These are phyloP conservation scores for Candolleomyces efflorescens DNA, from an alignment of 768 basidiomycete species.

Conservation along the genomic window DNA sequence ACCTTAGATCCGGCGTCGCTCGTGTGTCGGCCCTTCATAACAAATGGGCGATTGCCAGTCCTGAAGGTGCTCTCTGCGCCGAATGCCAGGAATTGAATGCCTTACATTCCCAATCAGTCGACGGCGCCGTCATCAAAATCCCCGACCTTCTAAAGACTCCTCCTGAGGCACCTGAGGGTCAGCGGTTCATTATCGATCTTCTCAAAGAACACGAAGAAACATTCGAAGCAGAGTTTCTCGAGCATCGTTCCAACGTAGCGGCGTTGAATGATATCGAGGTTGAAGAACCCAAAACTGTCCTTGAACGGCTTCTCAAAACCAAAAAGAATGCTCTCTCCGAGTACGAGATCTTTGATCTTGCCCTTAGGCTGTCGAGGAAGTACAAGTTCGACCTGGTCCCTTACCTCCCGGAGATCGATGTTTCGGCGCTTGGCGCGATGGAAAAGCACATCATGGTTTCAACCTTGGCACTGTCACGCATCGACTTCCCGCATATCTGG, in stretches of 20 bases:
- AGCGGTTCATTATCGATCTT: constrained; percentile 48
- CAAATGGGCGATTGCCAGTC: constrained; percentile 54
- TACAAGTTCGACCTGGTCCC: constrained; percentile 38
- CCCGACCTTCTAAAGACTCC: constrained; percentile 52
- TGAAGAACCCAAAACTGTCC: constrained; percentile 37
- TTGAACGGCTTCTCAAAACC: constrained; percentile 44
- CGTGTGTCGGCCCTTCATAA: constrained; percentile 52
- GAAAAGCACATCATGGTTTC: constrained; percentile 51
- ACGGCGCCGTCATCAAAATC: constrained; percentile 58
- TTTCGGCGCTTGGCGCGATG: constrained; percentile 47
- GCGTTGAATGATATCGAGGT: constrained; percentile 19
- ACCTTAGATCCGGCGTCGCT: constrained; percentile 53
- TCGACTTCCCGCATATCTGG: constrained; percentile 51
- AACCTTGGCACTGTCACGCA: constrained; percentile 33
- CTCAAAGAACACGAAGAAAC: constrained; percentile 41
- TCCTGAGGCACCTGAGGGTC: constrained; percentile 33
- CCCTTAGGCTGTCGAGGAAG: constrained; percentile 40
- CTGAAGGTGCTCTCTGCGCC: constrained; percentile 52
- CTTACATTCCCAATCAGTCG: constrained; percentile 65
- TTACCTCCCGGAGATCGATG: constrained; percentile 49
- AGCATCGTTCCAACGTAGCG: constrained; percentile 14
- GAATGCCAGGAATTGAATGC: constrained; percentile 73
- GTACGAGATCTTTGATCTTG: constrained; percentile 54
- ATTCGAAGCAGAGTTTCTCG: constrained; percentile 43
- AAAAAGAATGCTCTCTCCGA: constrained; percentile 55